Conservation (phyloP, 345 rosid genomes). For the Eucalyptus lansdowneana region DNA sequence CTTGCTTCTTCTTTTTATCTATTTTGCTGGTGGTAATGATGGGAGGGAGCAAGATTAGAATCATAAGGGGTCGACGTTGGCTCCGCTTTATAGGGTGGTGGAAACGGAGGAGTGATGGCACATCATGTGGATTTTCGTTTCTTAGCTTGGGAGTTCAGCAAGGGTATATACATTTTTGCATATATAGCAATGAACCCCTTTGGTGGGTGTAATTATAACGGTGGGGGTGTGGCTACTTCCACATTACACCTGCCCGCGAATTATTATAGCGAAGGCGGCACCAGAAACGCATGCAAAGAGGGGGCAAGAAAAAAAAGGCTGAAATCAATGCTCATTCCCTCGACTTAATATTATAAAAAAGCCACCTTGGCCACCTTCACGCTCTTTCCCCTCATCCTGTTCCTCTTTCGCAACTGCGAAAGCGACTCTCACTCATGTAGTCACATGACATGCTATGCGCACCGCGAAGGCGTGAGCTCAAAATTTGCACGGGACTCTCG, state of each 20-base stretch:
- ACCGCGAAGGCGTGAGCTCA: not conserved
- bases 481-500: not conserved
- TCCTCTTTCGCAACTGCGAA: not conserved
- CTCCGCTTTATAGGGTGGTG: not conserved
- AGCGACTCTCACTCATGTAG: not conserved
- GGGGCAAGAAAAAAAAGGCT: not conserved
- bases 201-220: constrained; percentile 1
- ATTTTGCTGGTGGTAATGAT: not conserved
- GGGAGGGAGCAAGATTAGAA: not conserved
- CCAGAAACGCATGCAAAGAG: not conserved
- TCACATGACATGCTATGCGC: not conserved
- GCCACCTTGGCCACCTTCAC: not conserved
- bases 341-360: not conserved
- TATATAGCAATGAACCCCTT: not conserved
- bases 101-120: not conserved
- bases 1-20: not conserved
- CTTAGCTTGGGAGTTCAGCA: constrained; percentile 32
- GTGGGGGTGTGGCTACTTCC: not conserved
- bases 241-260: not conserved
- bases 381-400: not conserved
- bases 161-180: not conserved
- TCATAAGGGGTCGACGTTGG: not conserved
- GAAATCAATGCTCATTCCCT: not conserved
- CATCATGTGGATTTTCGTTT: not conserved
- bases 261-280: not conserved